Base-by-base conservation (phyloP, 1,284 basidiomycete species). In the Cronartium ribicola region DNA sequence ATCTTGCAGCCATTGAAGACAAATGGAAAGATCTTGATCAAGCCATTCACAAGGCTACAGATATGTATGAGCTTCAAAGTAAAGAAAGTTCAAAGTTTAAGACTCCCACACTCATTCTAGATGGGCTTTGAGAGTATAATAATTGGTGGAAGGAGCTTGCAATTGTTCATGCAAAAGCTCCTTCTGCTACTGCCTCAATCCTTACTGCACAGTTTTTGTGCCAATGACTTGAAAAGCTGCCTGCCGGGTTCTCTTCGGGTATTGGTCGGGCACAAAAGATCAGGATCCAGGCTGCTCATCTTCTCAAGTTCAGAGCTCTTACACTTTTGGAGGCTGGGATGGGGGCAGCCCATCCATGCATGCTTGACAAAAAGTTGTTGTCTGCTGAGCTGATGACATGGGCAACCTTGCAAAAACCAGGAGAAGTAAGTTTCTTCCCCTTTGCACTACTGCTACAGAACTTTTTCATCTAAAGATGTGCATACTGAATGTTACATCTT, bases 51-150 rank as follows among this genome's bases (percentile, higher is more conserved):
- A 37, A 20, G 29, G 67, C 48, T 1, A 63, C 67, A 10, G 57
- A 37, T 10, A 4, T 44, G 5, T 61, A 61, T 57, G 62, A 62
- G 20, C 40, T 48, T 3, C 37, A 44, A 29, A 5, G 17, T n/a
- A 62, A 29, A 37, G 46, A 44, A 63, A 41, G 46, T 44, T 43
- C 44, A 6, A 62, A 17, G 14, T 39, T 69, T 5, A 8, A 63
- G 22, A 37, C 62, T 29, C 67, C 67, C 51, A 44, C 43, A 13
- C 17, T 36, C 4, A 69, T 51, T 0, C 13, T 69, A 5, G 44
- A 61, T 37, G 40, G 63, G 13, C 40, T 63, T 7, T 37, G 62
- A 46, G 68, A 70, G 36, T 69, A 61, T 37, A 69, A 69, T 60
- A 37, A 8, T 2, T 60, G 43, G 17, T n/a, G 41, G n/a, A 29